Base-by-base conservation (phyloP, 164 flowering plant species). In the Magnolia kwangsiensis region DNA sequence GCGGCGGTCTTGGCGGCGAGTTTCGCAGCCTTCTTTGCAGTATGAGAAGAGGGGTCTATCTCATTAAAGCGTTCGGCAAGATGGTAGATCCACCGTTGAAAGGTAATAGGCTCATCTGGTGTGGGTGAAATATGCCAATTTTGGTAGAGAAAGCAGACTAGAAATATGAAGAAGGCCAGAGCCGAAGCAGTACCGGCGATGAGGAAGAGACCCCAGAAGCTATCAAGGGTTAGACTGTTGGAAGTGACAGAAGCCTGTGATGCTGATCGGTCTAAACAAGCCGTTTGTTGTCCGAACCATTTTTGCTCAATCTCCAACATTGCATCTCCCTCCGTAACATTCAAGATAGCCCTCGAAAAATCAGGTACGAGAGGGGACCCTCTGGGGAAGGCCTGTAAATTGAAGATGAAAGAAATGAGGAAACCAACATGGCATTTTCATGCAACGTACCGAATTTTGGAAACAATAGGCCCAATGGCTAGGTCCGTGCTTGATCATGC, bases 341-440 rank as follows among this genome's bases (percentile, higher is more conserved):
- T 76, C 37, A 81, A 61, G 27, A 81, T 61, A 7, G 81, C 83
- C 37, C 69, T 21, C 4, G 83, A 81, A 63, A 81, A 50, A 65
- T 76, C 81, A 18, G 83, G 63, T 61, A 78, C 77, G 6, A 78
- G 72, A 71, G 81, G 81, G 21, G 83, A 76, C 6, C 79, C 81
- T 69, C n/a, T 82, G 1, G 89, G 93, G 66, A 90, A 87, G 19
- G 71, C 91, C 92, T 89, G 77, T 3, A 75, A 75, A 67, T 11
- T n/a, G 65, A 18, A 63, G 72, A 20, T 14, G 59, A 50, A 27
- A 49, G 29, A 23, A 0, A 51, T 4, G 7, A 31, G 70, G 7
- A 24, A 67, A 23, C 7, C 16, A 24, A 18, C 45, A 67, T 67
- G 64, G 66, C 45, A 37, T 37, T 3, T 37, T 37, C 45, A 37